phyloP scores from a whole-genome alignment of 2,329 filamentous ascomycete species.

The Lasiodiplodia hormozganensis region DNA sequence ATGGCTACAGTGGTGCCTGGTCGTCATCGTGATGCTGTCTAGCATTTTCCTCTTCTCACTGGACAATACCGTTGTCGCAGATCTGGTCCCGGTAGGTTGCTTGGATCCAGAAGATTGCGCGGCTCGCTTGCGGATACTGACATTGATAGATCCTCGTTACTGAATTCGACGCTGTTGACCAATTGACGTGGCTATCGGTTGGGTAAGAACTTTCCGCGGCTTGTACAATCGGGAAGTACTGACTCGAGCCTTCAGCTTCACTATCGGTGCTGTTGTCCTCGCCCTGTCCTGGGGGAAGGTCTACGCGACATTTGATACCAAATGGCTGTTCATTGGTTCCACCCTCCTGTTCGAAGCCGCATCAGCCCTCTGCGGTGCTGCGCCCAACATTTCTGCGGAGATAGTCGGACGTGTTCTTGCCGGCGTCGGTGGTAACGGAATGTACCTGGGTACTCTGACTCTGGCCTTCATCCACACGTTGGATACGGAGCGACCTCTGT shows the following conservation, averaged over 20 bases:
- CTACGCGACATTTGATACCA: constrained; percentile 54
- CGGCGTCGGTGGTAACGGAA: constrained; percentile 43
- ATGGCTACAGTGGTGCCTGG: constrained; percentile 23
- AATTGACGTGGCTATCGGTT: constrained; percentile 38
- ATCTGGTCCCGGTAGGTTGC: constrained; percentile 30
- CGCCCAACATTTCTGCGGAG: constrained; percentile 52
- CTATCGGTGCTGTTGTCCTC: no score
- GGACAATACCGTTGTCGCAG: constrained; percentile 41
- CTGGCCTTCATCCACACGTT: constrained; percentile 35
- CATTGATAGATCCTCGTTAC: constrained; percentile 27
- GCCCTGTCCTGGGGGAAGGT: constrained; percentile 38
- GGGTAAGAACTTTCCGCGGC: constrained; percentile 3
- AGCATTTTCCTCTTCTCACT: constrained; percentile 39
- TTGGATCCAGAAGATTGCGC: no score
- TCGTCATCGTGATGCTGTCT: constrained; percentile 18
- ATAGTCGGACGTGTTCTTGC: constrained; percentile 51
- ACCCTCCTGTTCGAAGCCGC: constrained; percentile 38
- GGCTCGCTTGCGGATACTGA: no score
- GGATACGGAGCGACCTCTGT: constrained; percentile 38
- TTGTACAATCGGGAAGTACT: background rate
- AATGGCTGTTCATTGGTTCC: constrained; percentile 44
- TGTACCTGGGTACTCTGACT: constrained; percentile 40
- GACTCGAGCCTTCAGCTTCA: no score
- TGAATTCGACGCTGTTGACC: constrained; percentile 31
- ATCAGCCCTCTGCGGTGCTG: constrained; percentile 51